Evolutionary conservation across 441 rosid species (phyloP), one percentile per base, ranked within the genome.

Genomic region (Populus hybrid): DNA sequence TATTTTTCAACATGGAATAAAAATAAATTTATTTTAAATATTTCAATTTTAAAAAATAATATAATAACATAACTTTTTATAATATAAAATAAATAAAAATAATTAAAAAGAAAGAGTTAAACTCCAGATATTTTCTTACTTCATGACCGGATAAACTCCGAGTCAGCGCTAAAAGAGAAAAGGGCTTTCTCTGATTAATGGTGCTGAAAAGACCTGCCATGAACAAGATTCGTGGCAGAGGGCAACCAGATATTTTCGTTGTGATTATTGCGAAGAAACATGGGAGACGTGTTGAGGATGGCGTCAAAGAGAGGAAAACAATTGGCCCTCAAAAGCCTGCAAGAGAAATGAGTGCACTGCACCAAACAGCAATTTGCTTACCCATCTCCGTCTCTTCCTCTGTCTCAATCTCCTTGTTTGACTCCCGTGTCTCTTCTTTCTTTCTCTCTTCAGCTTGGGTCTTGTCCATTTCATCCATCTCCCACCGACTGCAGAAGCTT

Each of bases 311-410:
- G 79, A 78, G 74, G 72, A 78, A 57, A 74, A 66, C 66, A 50
- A 84, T 77, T 89, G 92, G 86, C 91, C 86, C 89, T 83, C 81
- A 78, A 90, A 88, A 91, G 94, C 92, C 97, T 93, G 97, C 92
- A 86, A 82, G 85, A 80, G 82, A 88, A 81, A 87, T 87, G 92
- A 91, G 97, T 93, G 73, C 79, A 74, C 89, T 84, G 88, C 87
- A 84, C 77, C 82, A 72, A 74, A 76, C 82, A 72, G 70, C 78
- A 78, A 78, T 74, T 28, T 69, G 79, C 79, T 73, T 79, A 46
- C 68, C 46, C 71, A 28, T 28, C 19, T 53, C 28, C 70, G 71
- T 66, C 79, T 65, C 78, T 73, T 78, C 78, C 79, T 81, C 80
- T 81, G 71, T 78, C 74, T 81, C 68, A 81, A 75, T 83, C 26